Evolutionary conservation across 1,284 basidiomycete genomes (phyloP), one percentile per base, ranked within the genome.

Genomic region (Peniophora sp.): DNA sequence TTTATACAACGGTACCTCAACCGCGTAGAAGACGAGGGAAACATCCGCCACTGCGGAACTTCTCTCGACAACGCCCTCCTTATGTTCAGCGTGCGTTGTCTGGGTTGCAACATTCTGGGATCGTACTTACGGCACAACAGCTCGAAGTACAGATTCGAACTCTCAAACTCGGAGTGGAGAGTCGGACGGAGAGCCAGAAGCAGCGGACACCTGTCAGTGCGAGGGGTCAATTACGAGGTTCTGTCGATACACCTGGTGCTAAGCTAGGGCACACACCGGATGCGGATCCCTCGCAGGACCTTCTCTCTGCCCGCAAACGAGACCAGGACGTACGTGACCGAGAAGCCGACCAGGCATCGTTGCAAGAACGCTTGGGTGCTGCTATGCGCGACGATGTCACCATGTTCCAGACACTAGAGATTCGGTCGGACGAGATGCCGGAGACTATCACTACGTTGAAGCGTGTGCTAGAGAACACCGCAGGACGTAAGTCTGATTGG

Each of bases 371-470:
- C 45, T 74, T 91, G 71, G 73, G 72, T 2, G 65, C 65, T 2
- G 83, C 83, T 8, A 62, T 89, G 45, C 66, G 72, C 39, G 80
- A 67, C 59, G 87, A 90, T 58, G 74, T 70, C 12, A 78, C 80
- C 56, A 80, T 90, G 72, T 65, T 86, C 25, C 67, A 73, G 34
- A 70, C 82, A 9, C 67, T 89, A 52, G 79, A 85, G 57, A 74
- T 87, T 19, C 73, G 75, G 34, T 71, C 75, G 53, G 76, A 79
- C 45, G 84, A 89, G 63, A 83, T 89, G 71, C 83, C 84, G 0
- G 88, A 90, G 63, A 86, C 86, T 17, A 78, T 88, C 61, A 87
- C 86, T 68, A 83, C 87, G 3, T 71, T 90, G 16, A 84, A 87
- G 63, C 68, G 87, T 24, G 81, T 79, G 17, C 67, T 88, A 34